A percentile compares a stretch with the other conserved stretches of the same genome.
phyloP scores from a whole-genome alignment of 345 rosid species.

The Rhodamnia argentea region DNA sequence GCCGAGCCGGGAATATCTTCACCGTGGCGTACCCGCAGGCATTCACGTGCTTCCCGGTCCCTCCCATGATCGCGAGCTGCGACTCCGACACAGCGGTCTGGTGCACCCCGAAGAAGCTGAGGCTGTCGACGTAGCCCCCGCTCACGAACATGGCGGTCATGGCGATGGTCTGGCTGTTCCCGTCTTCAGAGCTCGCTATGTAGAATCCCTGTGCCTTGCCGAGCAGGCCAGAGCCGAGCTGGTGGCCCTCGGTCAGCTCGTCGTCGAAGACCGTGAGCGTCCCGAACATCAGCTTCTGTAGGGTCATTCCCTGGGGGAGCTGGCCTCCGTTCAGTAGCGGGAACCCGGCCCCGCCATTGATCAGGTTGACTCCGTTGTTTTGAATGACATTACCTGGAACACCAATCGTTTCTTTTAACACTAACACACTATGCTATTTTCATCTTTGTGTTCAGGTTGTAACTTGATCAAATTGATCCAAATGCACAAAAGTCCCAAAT shows the following conservation, averaged over 20 bases:
- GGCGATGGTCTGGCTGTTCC: conserved; percentile 72
- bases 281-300: conserved; percentile 71
- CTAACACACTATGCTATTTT: neutral
- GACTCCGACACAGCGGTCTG: conserved; percentile 65
- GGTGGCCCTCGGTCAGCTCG: conserved; percentile 63
- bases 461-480: neutral
- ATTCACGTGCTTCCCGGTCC: conserved; percentile 74
- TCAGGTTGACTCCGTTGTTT: conserved; percentile 30
- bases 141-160: conserved; percentile 66
- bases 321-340: conserved; percentile 41
- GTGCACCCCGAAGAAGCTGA: conserved; percentile 78
- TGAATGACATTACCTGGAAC: conserved; percentile 24
- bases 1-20: conserved; percentile 40
- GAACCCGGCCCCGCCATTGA: conserved; percentile 26
- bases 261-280: conserved; percentile 77
- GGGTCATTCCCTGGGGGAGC: conserved; percentile 36
- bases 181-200: conserved; percentile 65
- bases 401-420: neutral
- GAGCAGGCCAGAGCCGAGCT: conserved; percentile 50
- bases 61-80: conserved; percentile 80
- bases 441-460: neutral
- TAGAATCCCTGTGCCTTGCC: conserved; percentile 93
- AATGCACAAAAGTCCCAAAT: neutral
- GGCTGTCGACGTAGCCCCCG: conserved; percentile 61
- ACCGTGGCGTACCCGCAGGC: conserved; percentile 62